Base-by-base conservation (phyloP, 345 rosid species). In the Dovyalis caffra region DNA sequence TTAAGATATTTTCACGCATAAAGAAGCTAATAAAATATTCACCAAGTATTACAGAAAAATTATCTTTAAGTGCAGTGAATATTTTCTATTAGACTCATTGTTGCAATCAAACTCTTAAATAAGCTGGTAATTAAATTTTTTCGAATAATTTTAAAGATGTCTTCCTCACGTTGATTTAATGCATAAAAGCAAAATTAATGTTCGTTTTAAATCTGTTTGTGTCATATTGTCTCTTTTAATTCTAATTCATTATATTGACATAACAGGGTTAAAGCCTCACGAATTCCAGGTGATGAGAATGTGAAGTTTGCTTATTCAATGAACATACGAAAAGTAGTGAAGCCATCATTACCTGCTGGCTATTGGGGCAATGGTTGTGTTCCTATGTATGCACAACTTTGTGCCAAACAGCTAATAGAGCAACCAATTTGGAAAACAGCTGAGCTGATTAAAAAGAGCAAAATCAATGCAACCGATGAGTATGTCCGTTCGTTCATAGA, bases 311-410 rank as follows among this genome's bases (percentile, higher is more conserved):
- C 91, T 6, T 94, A 91, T 74, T 80, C 91, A 9, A 82, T 87
- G 53, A 92, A 94, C 45, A 85, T 90, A 2, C 76, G 92, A 76
- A 92, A 83, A 67, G 4, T 82, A 28, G 82, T 88, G 20, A 87
- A 87, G 73, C 97, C 97, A 33, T 88, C 93, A 3, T 74, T 94
- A 34, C 97, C 97, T 0, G 75, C 71, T 2, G 92, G 93, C 12
- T 94, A 94, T 58, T 90, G 93, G 95, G 98, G 97, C 71, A 94
- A 90, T 10, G 96, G 95, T 23, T 91, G 98, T 64, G 87, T 91
- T 15, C 88, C 98, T 3, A 83, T 90, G 88, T 89, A 90, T 34
- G 92, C 87, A 68, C 82, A 84, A 77, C 75, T 84, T 0, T 82
- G 56, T 11, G 97, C 91, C 56, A 79, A 57, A 29, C 89, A 90